Evolutionary conservation across 352 stramenopile species (phyloP).

Genomic region (Phytophthora hybrid): DNA sequence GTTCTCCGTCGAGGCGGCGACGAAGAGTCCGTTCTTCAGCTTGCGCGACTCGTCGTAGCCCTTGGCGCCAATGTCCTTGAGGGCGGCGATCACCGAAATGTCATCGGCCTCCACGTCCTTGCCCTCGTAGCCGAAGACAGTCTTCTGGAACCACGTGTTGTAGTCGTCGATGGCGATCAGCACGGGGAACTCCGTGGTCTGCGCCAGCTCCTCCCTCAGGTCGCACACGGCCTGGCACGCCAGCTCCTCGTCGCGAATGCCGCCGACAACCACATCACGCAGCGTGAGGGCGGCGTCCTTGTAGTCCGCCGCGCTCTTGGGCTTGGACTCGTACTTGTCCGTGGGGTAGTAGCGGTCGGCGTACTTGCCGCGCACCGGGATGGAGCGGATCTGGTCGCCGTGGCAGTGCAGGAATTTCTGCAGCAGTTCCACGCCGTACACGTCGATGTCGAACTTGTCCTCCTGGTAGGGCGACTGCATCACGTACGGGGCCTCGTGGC

Average conservation of each 20-base stretch:
- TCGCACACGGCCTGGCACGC: conserved; percentile 84
- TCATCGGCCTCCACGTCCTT: conserved; percentile 74
- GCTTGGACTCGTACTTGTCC: conserved; percentile 70
- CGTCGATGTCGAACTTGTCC: conserved; percentile 89
- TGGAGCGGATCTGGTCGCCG: conserved; percentile 67
- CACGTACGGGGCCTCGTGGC: conserved; percentile 82
- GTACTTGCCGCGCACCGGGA: conserved; percentile 77
- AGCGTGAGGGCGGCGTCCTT: conserved; percentile 73
- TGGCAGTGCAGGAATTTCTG: conserved; percentile 85
- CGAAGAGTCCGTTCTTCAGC: conserved; percentile 84
- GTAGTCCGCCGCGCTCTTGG: conserved; percentile 66
- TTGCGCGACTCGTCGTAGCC: conserved; percentile 68
- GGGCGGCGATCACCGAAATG: conserved; percentile 83
- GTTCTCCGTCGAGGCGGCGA: conserved; percentile 87
- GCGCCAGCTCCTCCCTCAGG: conserved; percentile 76
- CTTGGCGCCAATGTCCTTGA: conserved; percentile 73
- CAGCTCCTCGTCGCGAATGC: conserved; percentile 85
- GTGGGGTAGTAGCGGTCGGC: conserved; percentile 84
- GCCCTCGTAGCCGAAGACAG: conserved; percentile 88
- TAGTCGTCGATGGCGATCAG: conserved; percentile 91
- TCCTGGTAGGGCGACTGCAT: conserved; percentile 83
- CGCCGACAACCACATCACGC: conserved; percentile 80
- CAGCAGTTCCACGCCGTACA: conserved; percentile 81
- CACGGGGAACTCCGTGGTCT: conserved; percentile 86
- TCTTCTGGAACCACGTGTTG: conserved; percentile 90